Conservation (phyloP, 1,139 yeast genomes). For the Meyerozyma elateridarum region DNA sequence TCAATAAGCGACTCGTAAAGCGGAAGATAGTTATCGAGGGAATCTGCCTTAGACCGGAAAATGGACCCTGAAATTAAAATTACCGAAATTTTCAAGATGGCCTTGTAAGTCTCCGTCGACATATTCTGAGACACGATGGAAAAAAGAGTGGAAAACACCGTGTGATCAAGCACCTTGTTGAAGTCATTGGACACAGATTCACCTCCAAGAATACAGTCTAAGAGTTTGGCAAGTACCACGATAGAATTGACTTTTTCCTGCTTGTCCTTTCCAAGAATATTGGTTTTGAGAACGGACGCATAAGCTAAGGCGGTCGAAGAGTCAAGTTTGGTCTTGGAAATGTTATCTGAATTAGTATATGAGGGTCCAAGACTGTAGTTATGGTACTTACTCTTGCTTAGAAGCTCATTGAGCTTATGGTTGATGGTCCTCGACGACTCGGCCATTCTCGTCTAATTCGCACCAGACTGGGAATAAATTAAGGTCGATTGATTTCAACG, state of each 20-base stretch:
- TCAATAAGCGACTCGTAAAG: slow-evolving; percentile 40
- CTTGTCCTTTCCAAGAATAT: slow-evolving; percentile 44
- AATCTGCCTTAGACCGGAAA: slow-evolving; percentile 31
- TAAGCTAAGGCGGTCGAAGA: slow-evolving; percentile 31
- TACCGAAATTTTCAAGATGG: slow-evolving; percentile 42
- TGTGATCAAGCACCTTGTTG: slow-evolving; percentile 34
- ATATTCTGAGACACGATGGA: slow-evolving; percentile 41
- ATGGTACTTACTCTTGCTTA: slow-evolving; percentile 31
- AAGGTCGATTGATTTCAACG: background rate
- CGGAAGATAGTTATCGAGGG: slow-evolving; percentile 34
- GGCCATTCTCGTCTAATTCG: slow-evolving; percentile 13
- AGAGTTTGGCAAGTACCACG: slow-evolving; percentile 48
- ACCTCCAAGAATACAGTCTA: slow-evolving; percentile 40
- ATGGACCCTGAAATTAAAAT: slow-evolving; percentile 43
- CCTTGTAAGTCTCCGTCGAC: slow-evolving; percentile 48
- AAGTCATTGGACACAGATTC: slow-evolving; percentile 40
- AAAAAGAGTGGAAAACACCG: slow-evolving; percentile 39
- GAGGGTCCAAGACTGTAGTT: background rate
- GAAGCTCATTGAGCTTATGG: slow-evolving; percentile 42
- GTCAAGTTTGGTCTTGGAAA: slow-evolving; percentile 30
- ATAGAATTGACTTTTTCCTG: slow-evolving; percentile 51
- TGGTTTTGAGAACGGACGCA: slow-evolving; percentile 31
- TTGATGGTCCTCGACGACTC: slow-evolving; percentile 43
- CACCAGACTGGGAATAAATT: background rate
- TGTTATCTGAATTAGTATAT: slow-evolving; percentile 16